Evolutionary conservation across 2,329 filamentous ascomycete species (phyloP).

Genomic region (Diaporthe vexans): DNA sequence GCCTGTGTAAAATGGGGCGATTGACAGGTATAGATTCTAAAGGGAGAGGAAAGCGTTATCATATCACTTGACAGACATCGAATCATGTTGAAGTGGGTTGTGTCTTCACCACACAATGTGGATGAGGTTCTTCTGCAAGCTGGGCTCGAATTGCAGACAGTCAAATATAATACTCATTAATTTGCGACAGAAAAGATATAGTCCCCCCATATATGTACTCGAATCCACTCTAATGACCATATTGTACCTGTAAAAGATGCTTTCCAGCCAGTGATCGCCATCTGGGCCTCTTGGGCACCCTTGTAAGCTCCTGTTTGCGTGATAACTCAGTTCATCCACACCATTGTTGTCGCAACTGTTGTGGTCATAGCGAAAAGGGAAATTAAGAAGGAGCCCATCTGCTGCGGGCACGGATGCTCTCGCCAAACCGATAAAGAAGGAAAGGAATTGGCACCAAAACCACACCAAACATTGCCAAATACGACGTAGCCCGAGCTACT

Average conservation of each 20-base stretch:
- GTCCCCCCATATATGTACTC: background rate
- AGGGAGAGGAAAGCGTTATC: background rate
- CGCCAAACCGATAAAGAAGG: slow-evolving; percentile 2
- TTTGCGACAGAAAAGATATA: background rate
- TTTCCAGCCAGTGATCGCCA: background rate
- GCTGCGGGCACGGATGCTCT: slow-evolving; percentile 6
- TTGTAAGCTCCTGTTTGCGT: background rate
- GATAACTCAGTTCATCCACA: background rate
- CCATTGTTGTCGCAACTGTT: background rate
- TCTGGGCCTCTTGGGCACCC: background rate
- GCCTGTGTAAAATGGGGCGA: background rate
- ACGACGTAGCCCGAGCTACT: slow-evolving; percentile 3
- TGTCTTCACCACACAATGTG: background rate
- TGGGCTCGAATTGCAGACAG: background rate
- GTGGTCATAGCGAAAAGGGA: no score
- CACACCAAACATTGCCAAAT: background rate
- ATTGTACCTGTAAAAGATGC: background rate
- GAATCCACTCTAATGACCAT: background rate
- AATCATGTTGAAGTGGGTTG: background rate
- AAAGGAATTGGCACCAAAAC: slow-evolving; percentile 2
- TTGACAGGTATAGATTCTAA: background rate
- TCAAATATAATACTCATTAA: background rate
- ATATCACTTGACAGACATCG: background rate
- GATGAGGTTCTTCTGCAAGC: background rate
- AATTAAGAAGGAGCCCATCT: slow-evolving; percentile 15